Evolutionary conservation across 768 basidiomycete species (phyloP).

Genomic region (Mycena olivaceomarginata): DNA sequence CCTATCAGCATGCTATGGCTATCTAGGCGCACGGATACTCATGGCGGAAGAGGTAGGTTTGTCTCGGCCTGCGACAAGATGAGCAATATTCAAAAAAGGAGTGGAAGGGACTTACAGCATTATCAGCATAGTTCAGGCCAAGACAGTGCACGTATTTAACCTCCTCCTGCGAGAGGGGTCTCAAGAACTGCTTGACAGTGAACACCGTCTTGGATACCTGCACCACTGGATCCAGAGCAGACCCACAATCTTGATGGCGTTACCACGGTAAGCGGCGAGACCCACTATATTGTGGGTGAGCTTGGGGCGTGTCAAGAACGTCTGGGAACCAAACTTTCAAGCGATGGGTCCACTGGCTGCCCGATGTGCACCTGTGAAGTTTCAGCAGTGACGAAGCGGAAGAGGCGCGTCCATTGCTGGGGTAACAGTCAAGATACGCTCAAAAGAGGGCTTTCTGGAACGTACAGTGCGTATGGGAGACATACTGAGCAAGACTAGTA

Average conservation of each 20-base stretch:
- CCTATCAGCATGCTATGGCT: not conserved
- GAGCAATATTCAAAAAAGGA: not conserved
- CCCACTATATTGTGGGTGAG: slow-evolving; percentile 68
- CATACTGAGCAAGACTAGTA: slow-evolving; percentile 17
- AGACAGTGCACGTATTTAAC: slow-evolving; percentile 85
- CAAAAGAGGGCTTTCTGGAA: not conserved
- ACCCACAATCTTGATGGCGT: slow-evolving; percentile 78
- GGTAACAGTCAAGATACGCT: not conserved
- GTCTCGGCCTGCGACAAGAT: slow-evolving; percentile 53
- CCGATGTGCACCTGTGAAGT: slow-evolving; percentile 86
- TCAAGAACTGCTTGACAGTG: slow-evolving; percentile 74
- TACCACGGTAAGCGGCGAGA: slow-evolving; percentile 67
- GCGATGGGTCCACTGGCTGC: slow-evolving; percentile 79
- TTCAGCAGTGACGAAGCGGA: slow-evolving; percentile 88
- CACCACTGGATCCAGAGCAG: slow-evolving; percentile 79
- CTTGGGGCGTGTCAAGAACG: not conserved
- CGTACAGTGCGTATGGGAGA: slow-evolving; percentile 47
- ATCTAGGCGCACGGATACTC: slow-evolving; percentile 41
- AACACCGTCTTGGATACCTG: slow-evolving; percentile 78
- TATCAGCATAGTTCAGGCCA: slow-evolving; percentile 89
- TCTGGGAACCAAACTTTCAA: slow-evolving; percentile 71
- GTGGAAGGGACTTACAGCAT: slow-evolving; percentile 71
- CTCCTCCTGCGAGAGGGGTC: slow-evolving; percentile 63
- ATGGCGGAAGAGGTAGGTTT: slow-evolving; percentile 79
- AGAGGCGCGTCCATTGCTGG: slow-evolving; percentile 88